Conservation (phyloP, 202 grass and related monocot species). For the Brachypodium distachyon region DNA sequence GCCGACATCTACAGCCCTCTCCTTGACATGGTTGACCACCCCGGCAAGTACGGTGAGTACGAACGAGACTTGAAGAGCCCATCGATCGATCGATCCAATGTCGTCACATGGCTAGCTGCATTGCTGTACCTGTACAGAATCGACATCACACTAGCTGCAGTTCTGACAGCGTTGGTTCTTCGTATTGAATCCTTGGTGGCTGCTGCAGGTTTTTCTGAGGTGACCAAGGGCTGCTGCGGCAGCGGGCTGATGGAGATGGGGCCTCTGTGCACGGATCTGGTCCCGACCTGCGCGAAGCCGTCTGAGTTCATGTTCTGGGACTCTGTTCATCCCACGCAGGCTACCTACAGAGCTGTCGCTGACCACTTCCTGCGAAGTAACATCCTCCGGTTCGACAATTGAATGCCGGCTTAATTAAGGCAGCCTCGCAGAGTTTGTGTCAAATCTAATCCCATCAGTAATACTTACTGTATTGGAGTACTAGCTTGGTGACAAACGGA, state of each 20-base stretch:
- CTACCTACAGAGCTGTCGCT: conserved; percentile 28
- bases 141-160: background rate
- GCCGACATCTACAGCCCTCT: conserved; percentile 32
- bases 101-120: background rate
- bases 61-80: background rate
- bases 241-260: conserved; percentile 39
- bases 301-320: conserved; percentile 42
- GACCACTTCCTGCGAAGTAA: conserved; percentile 8
- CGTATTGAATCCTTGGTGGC: background rate
- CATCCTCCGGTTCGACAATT: conserved; percentile 1
- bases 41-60: conserved; percentile 39
- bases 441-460: background rate
- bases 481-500: no score
- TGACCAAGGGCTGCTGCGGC: conserved; percentile 32
- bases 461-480: no score
- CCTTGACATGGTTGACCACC: conserved; percentile 33
- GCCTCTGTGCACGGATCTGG: conserved; percentile 25
- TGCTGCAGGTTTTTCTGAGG: conserved; percentile 33
- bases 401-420: background rate
- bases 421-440: background rate
- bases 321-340: conserved; percentile 36
- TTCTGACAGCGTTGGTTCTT: background rate
- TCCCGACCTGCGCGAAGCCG: conserved; percentile 7
- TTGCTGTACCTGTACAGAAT: no score
- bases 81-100: background rate